These are phyloP conservation scores for Trichomonas vaginalis DNA, from an alignment of 208 protist genomes.

Conservation along the genomic window DNA sequence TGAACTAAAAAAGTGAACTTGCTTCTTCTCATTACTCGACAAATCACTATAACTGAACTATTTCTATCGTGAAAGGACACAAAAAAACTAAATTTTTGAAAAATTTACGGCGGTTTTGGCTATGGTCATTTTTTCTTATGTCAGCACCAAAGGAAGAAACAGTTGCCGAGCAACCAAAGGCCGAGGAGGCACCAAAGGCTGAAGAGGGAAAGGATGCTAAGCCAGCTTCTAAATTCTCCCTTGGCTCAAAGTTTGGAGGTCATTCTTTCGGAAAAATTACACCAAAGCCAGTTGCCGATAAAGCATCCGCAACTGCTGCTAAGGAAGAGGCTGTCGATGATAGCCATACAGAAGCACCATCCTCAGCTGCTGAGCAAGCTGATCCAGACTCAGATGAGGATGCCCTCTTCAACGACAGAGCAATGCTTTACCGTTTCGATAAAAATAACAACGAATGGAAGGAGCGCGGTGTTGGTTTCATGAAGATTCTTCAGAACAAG, in stretches of 20 bases:
- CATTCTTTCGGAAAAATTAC: not conserved
- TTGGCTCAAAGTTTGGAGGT: not conserved
- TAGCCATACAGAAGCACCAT: not conserved
- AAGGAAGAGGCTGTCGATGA: constrained; percentile 8
- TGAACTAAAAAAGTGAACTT: too few species aligned
- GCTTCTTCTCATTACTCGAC: too few species aligned
- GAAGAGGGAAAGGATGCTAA: not conserved
- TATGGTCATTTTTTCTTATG: not conserved
- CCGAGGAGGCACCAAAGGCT: not conserved
- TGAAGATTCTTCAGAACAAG: constrained; percentile 4
- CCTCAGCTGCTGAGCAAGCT: not conserved
- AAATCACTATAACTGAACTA: too few species aligned
- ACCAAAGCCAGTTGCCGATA: not conserved
- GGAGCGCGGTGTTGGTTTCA: not conserved
- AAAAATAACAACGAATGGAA: not conserved
- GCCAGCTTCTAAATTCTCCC: not conserved
- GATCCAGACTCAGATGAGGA: not conserved
- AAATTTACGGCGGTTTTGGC: not conserved
- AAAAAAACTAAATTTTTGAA: not conserved
- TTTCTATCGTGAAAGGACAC: too few species aligned
- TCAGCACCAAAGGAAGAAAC: not conserved
- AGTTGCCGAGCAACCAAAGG: not conserved
- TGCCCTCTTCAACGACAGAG: not conserved
- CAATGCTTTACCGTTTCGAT: constrained; percentile 7
- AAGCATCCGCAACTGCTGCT: not conserved